Base-by-base conservation (phyloP, 371 early-diverging fungal genomes). In the Syncephalastrum racemosum region DNA sequence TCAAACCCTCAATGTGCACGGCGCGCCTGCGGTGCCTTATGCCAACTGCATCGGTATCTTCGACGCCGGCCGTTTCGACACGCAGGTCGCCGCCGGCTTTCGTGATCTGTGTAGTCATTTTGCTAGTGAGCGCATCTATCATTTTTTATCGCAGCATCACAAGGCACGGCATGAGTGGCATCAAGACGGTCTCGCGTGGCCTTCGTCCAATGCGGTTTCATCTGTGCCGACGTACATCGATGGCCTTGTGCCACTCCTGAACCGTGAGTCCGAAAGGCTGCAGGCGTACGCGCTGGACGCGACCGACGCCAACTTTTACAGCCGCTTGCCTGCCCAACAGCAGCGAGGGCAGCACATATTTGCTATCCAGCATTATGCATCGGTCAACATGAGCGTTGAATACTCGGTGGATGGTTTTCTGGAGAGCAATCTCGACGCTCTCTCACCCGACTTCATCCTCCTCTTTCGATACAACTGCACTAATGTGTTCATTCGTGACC, bases 61-160 rank as follows among this genome's bases (percentile, higher is more conserved):
- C 22, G 93, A 92, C 51, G 71, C 88, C 15, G 72, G 83, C 25
- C 92, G 94, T 86, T 87, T 67, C 79, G 83, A 50, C 51, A 80
- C 65, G 12, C 31, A 56, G 19, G 22, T 50, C 20, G 59, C 56
- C 50, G 43, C 53, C 13, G 82, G 78, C 1, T 86, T 93, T 64
- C 85, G 91, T 58, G 89, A 93, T 44, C 76, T 96, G 49, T 82
- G 92, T 41, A 77, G 84, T 59, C 95, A 96, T 70, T 96, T 90
- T 68, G 83, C 89, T 15, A 87, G 87, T 50, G 96, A 94, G 68
- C 78, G 88, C n/a, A 68, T 94, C n/a, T 84, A 82, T 42, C 80
- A 84, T 46, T 92, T 66, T 40, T 13, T 57, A 4, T 20, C 62
- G 2, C 22, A 36, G 15, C n/a, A 45, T 18, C 31, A 62, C 36